Evolutionary conservation across 306 rosid genomes (phyloP).

Genomic region (Casuarina cunninghamiana): DNA sequence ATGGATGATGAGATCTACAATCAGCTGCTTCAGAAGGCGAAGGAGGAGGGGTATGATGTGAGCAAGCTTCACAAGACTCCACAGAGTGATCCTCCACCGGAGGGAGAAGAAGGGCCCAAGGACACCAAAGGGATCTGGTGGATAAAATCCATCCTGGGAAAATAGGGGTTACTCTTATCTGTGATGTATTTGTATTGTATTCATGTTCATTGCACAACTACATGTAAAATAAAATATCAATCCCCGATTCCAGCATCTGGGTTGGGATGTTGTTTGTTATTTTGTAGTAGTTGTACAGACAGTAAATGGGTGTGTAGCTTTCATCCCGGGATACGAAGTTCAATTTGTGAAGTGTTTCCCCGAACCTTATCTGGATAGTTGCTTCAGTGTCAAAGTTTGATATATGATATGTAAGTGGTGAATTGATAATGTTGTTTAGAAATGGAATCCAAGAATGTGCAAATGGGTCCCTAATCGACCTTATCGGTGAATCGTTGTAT

Average conservation of each 20-base stretch:
- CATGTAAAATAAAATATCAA: conserved; percentile 17
- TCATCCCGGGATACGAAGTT: neutral
- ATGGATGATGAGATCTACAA: conserved; percentile 65
- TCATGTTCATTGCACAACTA: conserved; percentile 6
- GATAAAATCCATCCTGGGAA: conserved; percentile 65
- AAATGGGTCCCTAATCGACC: neutral
- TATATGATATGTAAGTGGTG: neutral
- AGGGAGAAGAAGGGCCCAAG: conserved; percentile 45
- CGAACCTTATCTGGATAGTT: neutral
- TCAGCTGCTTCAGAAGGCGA: conserved; percentile 59
- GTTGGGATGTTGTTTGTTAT: neutral
- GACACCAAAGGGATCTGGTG: conserved; percentile 87
- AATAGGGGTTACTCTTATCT: conserved; percentile 20
- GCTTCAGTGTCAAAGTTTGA: neutral
- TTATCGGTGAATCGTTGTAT: neutral
- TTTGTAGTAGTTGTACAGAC: neutral
- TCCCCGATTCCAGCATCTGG: conserved; percentile 14
- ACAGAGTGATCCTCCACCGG: conserved; percentile 75
- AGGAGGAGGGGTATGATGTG: conserved; percentile 71
- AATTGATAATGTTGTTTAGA: neutral
- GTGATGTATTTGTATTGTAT: neutral
- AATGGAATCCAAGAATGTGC: neutral
- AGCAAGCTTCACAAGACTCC: conserved; percentile 86
- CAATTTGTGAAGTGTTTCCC: neutral
- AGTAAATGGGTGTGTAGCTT: neutral